Evolutionary conservation across 805 yeast genomes (phyloP).

Genomic region (Ogataea kodamae): DNA sequence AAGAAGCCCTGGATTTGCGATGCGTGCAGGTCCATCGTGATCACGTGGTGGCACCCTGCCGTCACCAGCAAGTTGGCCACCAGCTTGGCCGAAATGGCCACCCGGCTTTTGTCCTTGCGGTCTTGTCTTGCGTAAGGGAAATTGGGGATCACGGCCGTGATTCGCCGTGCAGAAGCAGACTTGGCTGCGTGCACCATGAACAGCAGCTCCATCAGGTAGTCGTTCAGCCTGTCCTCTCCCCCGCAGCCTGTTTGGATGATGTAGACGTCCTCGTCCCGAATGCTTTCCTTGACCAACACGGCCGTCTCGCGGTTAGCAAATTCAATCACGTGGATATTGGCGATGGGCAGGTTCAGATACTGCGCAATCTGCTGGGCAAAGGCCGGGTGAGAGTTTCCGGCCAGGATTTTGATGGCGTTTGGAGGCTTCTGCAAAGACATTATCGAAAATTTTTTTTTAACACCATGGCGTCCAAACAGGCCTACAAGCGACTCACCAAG

Average conservation of each 20-base stretch:
- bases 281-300: conserved; percentile 81
- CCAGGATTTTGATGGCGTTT: conserved; percentile 48
- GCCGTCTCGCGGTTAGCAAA: conserved; percentile 88
- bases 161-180: conserved; percentile 91
- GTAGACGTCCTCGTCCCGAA: conserved; percentile 87
- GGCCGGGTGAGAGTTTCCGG: conserved; percentile 80
- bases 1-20: conserved; percentile 98
- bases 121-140: conserved; percentile 98
- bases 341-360: conserved; percentile 60
- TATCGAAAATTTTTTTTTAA: not conserved
- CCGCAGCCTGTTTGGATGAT: conserved; percentile 85
- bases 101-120: conserved; percentile 92
- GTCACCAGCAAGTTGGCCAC: conserved; percentile 89
- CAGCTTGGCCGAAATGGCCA: conserved; percentile 93
- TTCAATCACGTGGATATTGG: conserved; percentile 78
- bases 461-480: conserved; percentile 32
- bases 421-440: conserved; percentile 34
- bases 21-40: conserved; percentile 96
- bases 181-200: conserved; percentile 92
- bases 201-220: conserved; percentile 79
- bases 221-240: conserved; percentile 73
- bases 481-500: conserved; percentile 53
- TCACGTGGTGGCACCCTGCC: conserved; percentile 93
- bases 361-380: conserved; percentile 70
- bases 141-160: conserved; percentile 92